These are phyloP conservation scores for Cladorrhinum sp. DNA, from an alignment of 2,329 filamentous ascomycete genomes.

Conservation along the genomic window DNA sequence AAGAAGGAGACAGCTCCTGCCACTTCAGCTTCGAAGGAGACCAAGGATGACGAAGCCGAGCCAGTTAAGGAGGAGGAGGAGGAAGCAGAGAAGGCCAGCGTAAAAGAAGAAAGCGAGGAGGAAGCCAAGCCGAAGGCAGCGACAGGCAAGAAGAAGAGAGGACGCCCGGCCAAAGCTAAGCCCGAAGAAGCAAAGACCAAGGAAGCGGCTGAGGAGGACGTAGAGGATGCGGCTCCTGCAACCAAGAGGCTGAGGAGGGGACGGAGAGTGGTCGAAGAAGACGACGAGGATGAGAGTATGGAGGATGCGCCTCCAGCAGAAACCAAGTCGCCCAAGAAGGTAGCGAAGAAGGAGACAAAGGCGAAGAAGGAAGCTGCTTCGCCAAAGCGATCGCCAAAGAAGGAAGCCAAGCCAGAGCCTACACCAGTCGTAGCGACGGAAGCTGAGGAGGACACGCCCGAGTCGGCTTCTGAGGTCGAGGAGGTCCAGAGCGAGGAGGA, in stretches of 20 bases:
- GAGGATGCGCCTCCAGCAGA: conserved; percentile 31
- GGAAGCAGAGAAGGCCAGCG: not conserved
- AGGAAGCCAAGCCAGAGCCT: conserved; percentile 31
- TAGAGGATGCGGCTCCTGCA: conserved; percentile 50
- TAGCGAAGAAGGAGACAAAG: conserved; percentile 30
- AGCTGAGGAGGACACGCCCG: conserved; percentile 44
- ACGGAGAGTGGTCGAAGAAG: conserved; percentile 49
- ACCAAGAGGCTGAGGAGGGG: conserved; percentile 52
- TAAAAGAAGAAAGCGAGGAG: conserved; percentile 10
- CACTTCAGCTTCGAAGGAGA: not conserved
- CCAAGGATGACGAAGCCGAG: not conserved
- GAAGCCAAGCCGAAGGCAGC: conserved; percentile 13
- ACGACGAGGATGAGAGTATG: conserved; percentile 49
- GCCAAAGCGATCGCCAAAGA: conserved; percentile 27
- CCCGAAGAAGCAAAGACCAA: conserved; percentile 30
- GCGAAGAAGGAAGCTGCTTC: conserved; percentile 28
- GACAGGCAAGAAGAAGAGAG: conserved; percentile 47
- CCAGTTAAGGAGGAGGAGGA: not conserved
- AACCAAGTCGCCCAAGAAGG: conserved; percentile 23
- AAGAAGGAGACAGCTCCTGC: conserved; percentile 26
- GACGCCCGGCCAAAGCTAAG: conserved; percentile 30
- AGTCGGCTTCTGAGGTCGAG: conserved; percentile 49
- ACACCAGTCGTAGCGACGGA: conserved; percentile 38
- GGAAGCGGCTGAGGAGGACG: conserved; percentile 52
- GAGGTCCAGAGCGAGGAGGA: conserved; percentile 56